Conservation (phyloP, 2,329 filamentous ascomycete species). For the Karstenula rhodostoma region DNA sequence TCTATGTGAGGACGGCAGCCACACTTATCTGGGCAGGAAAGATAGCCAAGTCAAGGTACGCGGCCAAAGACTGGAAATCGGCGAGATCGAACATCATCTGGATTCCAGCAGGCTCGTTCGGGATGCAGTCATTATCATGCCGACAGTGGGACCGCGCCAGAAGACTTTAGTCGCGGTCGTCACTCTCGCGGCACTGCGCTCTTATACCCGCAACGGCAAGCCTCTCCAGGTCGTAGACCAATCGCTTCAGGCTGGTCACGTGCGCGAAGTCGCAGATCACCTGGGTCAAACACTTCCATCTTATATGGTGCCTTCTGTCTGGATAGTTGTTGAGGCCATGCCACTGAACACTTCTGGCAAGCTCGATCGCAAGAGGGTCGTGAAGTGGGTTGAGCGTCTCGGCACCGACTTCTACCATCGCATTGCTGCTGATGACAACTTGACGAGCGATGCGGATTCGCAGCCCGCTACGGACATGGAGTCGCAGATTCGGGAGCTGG, state of each 20-base stretch:
- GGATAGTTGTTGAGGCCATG: constrained; percentile 22
- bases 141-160: constrained; percentile 5
- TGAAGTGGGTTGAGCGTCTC: constrained; percentile 4
- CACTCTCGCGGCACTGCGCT: background rate
- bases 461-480: constrained; percentile 6
- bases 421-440: background rate
- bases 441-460: background rate
- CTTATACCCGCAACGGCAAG: background rate
- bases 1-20: constrained; percentile 23
- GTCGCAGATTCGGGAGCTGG: background rate
- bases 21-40: constrained; percentile 29
- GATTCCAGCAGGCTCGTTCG: constrained; percentile 1
- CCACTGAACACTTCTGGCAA: constrained; percentile 28
- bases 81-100: constrained; percentile 28
- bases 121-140: constrained; percentile 7
- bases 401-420: constrained; percentile 6
- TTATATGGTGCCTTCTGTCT: constrained; percentile 11
- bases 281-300: constrained; percentile 5
- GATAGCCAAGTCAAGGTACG: constrained; percentile 34
- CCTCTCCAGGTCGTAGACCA: constrained; percentile 4
- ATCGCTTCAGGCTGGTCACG: constrained; percentile 6
- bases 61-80: constrained; percentile 32
- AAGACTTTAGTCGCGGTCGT: constrained; percentile 15
- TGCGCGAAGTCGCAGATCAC: constrained; percentile 1
- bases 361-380: constrained; percentile 12